Conservation (phyloP, 352 stramenopile genomes). For the Globisporangium ultimum region DNA sequence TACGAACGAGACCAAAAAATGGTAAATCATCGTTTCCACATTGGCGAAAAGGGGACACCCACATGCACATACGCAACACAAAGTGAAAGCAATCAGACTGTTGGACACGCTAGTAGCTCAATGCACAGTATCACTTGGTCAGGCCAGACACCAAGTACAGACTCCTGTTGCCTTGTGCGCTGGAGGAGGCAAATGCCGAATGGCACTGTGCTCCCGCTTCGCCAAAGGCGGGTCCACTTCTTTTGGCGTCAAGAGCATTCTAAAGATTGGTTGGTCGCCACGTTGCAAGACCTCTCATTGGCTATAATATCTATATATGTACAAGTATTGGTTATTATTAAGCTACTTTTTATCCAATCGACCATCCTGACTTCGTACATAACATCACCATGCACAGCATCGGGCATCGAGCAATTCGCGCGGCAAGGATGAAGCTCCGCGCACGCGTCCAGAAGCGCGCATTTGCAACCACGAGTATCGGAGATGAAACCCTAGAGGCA, state of each 20-base stretch:
- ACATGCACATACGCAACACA: slow-evolving; percentile 7
- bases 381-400: no score
- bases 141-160: no score
- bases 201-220: neutral
- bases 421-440: slow-evolving; percentile 11
- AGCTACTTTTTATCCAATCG: no score
- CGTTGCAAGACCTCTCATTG: neutral
- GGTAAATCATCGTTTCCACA: slow-evolving; percentile 50
- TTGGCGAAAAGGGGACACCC: neutral
- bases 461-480: neutral
- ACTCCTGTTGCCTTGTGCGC: neutral
- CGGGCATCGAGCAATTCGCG: neutral
- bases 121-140: neutral
- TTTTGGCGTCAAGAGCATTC: neutral
- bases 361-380: no score
- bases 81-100: neutral
- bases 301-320: neutral
- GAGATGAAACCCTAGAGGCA: neutral
- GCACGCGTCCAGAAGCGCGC: slow-evolving; percentile 7
- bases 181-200: neutral
- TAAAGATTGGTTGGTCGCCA: neutral
- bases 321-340: no score
- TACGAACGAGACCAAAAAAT: slow-evolving; percentile 71
- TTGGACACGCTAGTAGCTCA: neutral
- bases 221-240: neutral